Percentiles rank a stretch among this genome's conserved stretches.
phyloP scores from a whole-genome alignment of 1,284 basidiomycete species.

The Cryptococcus amylolentus region DNA sequence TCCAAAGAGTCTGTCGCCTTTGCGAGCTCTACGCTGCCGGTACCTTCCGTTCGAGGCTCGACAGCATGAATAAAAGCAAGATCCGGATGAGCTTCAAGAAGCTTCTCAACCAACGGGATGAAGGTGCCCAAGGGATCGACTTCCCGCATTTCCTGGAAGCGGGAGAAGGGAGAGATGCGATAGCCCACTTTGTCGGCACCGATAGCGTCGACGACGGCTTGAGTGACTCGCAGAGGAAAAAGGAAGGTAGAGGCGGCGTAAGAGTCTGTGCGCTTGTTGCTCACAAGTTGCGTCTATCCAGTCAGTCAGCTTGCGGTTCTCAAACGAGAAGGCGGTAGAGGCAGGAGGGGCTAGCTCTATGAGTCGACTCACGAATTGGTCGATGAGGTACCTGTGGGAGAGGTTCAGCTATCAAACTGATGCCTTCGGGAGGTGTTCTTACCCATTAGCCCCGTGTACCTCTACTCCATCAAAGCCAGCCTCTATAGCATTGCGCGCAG shows the following conservation, averaged over 20 bases:
- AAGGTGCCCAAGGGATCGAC: slow-evolving; percentile 1
- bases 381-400: slow-evolving; percentile 29
- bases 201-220: slow-evolving; percentile 54
- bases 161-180: slow-evolving; percentile 57
- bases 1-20: slow-evolving; percentile 16
- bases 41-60: slow-evolving; percentile 49
- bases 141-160: slow-evolving; percentile 46
- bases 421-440: neutral
- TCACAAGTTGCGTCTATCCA: slow-evolving; percentile 52
- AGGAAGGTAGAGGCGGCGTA: slow-evolving; percentile 57
- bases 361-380: slow-evolving; percentile 52
- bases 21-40: slow-evolving; percentile 12
- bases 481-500: slow-evolving; percentile 56
- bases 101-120: slow-evolving; percentile 9
- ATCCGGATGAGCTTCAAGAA: slow-evolving; percentile 50
- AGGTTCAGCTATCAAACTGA: neutral
- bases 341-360: neutral
- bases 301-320: slow-evolving; percentile 27
- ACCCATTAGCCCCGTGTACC: slow-evolving; percentile 54
- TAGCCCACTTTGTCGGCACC: slow-evolving; percentile 55
- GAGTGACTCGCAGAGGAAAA: slow-evolving; percentile 57
- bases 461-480: slow-evolving; percentile 67
- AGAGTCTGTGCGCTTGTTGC: slow-evolving; percentile 59
- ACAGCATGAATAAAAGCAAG: slow-evolving; percentile 60
- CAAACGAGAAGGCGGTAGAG: slow-evolving; percentile 55